Conservation (phyloP, 2,329 filamentous ascomycete genomes). For the Fusarium sarcochroum region DNA sequence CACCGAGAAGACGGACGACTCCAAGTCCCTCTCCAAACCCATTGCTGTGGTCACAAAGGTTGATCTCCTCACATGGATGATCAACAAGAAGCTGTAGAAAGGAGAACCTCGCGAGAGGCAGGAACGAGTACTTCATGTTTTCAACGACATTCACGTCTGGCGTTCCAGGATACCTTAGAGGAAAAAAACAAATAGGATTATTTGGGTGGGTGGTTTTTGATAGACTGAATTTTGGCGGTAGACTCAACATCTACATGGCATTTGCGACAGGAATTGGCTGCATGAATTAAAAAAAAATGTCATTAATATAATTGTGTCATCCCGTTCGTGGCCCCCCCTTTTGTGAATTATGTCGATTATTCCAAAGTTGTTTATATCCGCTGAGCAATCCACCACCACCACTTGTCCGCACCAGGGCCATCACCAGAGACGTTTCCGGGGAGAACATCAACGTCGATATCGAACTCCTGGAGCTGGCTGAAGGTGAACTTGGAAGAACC, state of each 20-base stretch:
- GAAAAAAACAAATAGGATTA: constrained; percentile 41
- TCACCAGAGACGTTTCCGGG: constrained; percentile 79
- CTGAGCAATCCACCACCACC: constrained; percentile 92
- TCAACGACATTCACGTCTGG: constrained; percentile 52
- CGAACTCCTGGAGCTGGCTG: constrained; percentile 84
- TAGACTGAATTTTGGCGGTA: constrained; percentile 49
- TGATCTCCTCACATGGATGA: constrained; percentile 92
- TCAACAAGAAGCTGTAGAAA: constrained; percentile 69
- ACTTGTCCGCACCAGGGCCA: constrained; percentile 80
- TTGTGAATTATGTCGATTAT: neutral
- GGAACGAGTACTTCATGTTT: constrained; percentile 52
- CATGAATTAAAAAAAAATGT: constrained; percentile 43
- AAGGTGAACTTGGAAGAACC: constrained; percentile 85
- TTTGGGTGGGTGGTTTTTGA: constrained; percentile 29
- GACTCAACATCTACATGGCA: constrained; percentile 60
- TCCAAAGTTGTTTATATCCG: constrained; percentile 54
- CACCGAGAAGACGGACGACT: constrained; percentile 77
- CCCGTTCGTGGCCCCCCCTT: neutral
- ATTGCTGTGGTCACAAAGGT: constrained; percentile 96
- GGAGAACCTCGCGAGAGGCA: constrained; percentile 36
- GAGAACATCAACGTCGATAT: constrained; percentile 81
- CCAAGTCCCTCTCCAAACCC: constrained; percentile 76
- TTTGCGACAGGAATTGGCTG: constrained; percentile 36
- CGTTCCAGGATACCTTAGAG: constrained; percentile 48
- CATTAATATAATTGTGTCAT: constrained; percentile 46